Evolutionary conservation across 108 stramenopile genomes (phyloP).

Genomic region (Cyclotella kingstonii): DNA sequence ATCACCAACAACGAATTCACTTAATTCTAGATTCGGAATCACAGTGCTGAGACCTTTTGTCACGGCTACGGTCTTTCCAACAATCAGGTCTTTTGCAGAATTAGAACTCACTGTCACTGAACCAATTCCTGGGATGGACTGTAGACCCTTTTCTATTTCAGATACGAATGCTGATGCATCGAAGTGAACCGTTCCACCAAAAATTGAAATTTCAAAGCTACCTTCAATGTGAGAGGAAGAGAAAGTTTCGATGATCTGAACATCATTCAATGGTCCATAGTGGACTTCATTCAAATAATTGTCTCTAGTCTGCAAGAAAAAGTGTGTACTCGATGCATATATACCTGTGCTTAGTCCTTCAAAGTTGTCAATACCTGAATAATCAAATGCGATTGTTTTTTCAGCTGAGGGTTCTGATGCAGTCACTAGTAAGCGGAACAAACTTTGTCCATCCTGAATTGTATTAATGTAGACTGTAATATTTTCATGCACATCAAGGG

Average conservation of each 20-base stretch:
- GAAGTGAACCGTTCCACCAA: slow-evolving; percentile 18
- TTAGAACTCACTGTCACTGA: slow-evolving; percentile 57
- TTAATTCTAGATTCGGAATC: slow-evolving; percentile 18
- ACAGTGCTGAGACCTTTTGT: slow-evolving; percentile 47
- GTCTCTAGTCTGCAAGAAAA: slow-evolving; percentile 64
- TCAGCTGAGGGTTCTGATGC: slow-evolving; percentile 30
- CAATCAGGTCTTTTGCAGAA: slow-evolving; percentile 42
- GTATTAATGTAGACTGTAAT: slow-evolving; percentile 23
- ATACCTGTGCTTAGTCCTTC: slow-evolving; percentile 54
- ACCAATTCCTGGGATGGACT: slow-evolving; percentile 56
- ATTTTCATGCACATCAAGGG: slow-evolving; percentile 1
- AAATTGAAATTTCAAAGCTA: slow-evolving; percentile 47
- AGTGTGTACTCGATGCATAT: slow-evolving; percentile 39
- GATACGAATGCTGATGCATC: slow-evolving; percentile 28
- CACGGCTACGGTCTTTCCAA: slow-evolving; percentile 44
- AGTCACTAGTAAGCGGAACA: slow-evolving; percentile 51
- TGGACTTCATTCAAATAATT: slow-evolving; percentile 48
- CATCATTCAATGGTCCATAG: slow-evolving; percentile 52
- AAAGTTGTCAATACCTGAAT: slow-evolving; percentile 30
- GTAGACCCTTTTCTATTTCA: slow-evolving; percentile 55
- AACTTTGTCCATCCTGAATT: slow-evolving; percentile 30
- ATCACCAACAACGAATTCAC: slow-evolving; percentile 53
- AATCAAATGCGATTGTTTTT: slow-evolving; percentile 47
- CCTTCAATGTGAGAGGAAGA: slow-evolving; percentile 43
- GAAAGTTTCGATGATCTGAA: slow-evolving; percentile 67